Percentiles rank a stretch among this genome's conserved stretches.
phyloP scores from a whole-genome alignment of 345 rosid genomes.

The Gossypium bickii region DNA sequence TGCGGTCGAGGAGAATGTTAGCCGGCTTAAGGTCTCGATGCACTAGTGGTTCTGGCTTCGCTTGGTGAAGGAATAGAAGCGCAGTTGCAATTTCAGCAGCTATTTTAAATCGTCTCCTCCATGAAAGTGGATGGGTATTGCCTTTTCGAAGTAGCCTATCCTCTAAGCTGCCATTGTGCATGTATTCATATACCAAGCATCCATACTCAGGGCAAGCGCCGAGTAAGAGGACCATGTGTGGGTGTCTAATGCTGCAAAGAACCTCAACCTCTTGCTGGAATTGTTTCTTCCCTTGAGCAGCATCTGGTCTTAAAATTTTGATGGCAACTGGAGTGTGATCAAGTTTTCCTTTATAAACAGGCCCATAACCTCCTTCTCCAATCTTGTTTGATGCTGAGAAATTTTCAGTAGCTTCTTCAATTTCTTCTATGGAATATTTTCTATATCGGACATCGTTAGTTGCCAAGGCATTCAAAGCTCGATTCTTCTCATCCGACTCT shows the following conservation, averaged over 20 bases:
- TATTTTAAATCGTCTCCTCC: conserved; percentile 65
- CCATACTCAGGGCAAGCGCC: conserved; percentile 93
- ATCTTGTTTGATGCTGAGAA: conserved; percentile 50
- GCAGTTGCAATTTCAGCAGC: conserved; percentile 83
- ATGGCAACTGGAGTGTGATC: conserved; percentile 92
- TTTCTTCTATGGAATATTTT: conserved; percentile 70
- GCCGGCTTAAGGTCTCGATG: conserved; percentile 95
- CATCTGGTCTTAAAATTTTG: conserved; percentile 82
- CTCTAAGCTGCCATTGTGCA: conserved; percentile 80
- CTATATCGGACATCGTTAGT: conserved; percentile 60
- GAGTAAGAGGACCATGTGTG: conserved; percentile 83
- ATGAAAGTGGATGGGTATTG: conserved; percentile 60
- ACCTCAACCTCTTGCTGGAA: conserved; percentile 93
- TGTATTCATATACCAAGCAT: conserved; percentile 79
- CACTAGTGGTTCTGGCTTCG: conserved; percentile 93
- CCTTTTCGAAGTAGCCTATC: conserved; percentile 68
- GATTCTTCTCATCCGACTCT: conserved; percentile 69
- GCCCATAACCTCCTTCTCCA: conserved; percentile 98
- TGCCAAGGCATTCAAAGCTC: conserved; percentile 55
- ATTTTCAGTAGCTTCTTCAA: conserved; percentile 65
- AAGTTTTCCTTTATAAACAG: conserved; percentile 76
- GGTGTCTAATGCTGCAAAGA: conserved; percentile 78
- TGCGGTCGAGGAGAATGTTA: conserved; percentile 76
- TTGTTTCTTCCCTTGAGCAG: conserved; percentile 85
- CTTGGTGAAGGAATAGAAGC: conserved; percentile 84